phyloP scores from a whole-genome alignment of 257 asterid genomes.

The Rauvolfia tetraphylla region DNA sequence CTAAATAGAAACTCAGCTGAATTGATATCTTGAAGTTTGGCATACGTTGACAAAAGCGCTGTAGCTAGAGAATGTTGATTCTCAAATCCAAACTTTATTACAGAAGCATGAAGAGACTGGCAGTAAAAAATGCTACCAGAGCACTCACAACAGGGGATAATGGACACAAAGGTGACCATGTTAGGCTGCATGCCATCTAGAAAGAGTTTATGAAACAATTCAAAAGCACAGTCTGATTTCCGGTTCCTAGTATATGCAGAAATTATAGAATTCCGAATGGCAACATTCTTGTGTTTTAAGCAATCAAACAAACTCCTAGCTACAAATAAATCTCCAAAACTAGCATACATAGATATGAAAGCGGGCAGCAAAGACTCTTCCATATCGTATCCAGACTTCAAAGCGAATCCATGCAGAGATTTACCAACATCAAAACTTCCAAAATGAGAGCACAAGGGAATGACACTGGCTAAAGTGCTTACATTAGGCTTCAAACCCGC shows the following conservation, averaged over 20 bases:
- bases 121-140: constrained; percentile 26
- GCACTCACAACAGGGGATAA: constrained; percentile 44
- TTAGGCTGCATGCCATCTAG: constrained; percentile 35
- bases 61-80: constrained; percentile 44
- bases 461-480: constrained; percentile 51
- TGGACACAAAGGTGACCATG: constrained; percentile 56
- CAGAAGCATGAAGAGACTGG: constrained; percentile 45
- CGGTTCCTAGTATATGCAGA: constrained; percentile 45
- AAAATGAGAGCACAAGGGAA: constrained; percentile 47
- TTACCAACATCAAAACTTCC: constrained; percentile 27
- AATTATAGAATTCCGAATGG: constrained; percentile 56
- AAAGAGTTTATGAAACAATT: constrained; percentile 37
- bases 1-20: constrained; percentile 49
- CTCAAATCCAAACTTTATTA: constrained; percentile 43
- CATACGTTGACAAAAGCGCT: constrained; percentile 50
- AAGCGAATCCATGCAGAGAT: constrained; percentile 48
- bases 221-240: constrained; percentile 27
- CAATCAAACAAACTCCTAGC: constrained; percentile 37
- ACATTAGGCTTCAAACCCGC: constrained; percentile 45
- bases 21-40: constrained; percentile 43
- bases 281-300: constrained; percentile 22
- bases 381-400: constrained; percentile 40
- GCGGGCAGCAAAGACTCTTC: constrained; percentile 48
- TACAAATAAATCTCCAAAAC: constrained; percentile 34
- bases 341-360: constrained; percentile 53